Percentiles rank a stretch among this genome's conserved stretches.
phyloP scores from a whole-genome alignment of 1,139 yeast genomes.

The Pichia sp. region DNA sequence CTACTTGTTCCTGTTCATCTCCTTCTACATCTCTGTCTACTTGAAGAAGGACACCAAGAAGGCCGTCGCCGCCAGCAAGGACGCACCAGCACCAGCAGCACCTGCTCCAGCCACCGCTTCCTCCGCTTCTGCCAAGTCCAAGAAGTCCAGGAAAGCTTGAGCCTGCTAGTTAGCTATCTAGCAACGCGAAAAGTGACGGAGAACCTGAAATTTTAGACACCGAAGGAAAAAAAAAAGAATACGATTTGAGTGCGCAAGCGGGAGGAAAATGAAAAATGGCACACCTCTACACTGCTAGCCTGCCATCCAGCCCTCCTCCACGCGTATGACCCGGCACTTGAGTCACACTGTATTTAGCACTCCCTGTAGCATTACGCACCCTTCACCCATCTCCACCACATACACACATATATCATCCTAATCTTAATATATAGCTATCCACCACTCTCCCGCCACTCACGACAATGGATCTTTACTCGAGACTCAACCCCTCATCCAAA shows the following conservation, averaged over 20 bases:
- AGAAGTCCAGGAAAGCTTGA: slow-evolving; percentile 31
- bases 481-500: neutral
- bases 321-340: neutral
- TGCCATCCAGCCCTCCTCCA: neutral
- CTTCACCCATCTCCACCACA: neutral
- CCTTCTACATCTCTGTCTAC: slow-evolving; percentile 74
- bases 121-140: slow-evolving; percentile 7
- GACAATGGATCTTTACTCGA: slow-evolving; percentile 6
- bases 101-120: neutral
- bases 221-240: too few relatives aligned
- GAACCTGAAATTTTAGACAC: neutral
- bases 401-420: neutral
- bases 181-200: neutral
- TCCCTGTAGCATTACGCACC: neutral
- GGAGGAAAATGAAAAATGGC: neutral
- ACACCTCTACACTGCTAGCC: neutral
- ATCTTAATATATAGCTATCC: neutral
- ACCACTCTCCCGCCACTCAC: neutral
- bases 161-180: neutral
- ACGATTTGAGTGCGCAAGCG: neutral
- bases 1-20: slow-evolving; percentile 65
- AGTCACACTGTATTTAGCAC: neutral
- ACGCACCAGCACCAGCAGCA: slow-evolving; percentile 6
- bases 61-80: slow-evolving; percentile 7
- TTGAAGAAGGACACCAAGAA: slow-evolving; percentile 35